Evolutionary conservation across 208 protist genomes (phyloP).

Genomic region (Perkinsela sp.): DNA sequence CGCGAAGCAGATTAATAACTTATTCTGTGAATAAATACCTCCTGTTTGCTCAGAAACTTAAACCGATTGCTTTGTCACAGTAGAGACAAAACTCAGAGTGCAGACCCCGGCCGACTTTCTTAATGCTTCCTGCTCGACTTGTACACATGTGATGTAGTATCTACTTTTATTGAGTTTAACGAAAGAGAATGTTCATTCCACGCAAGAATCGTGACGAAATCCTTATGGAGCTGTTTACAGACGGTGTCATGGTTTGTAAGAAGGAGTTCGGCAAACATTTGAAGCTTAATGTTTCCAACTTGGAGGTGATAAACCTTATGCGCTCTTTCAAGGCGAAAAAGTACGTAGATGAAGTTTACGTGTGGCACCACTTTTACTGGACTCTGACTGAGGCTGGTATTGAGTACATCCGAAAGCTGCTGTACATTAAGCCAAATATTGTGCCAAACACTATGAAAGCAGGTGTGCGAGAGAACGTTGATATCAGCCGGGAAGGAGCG

Average conservation of each 20-base stretch:
- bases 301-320: background rate
- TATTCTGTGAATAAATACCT: too few species aligned
- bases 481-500: too few species aligned
- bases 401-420: background rate
- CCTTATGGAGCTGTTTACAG: background rate
- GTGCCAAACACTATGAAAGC: background rate
- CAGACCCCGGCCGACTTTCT: too few species aligned
- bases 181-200: background rate
- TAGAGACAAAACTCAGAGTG: too few species aligned
- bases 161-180: too few species aligned
- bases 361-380: background rate
- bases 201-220: background rate
- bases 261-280: background rate
- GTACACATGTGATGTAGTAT: too few species aligned
- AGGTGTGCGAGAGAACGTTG: background rate
- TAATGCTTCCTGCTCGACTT: too few species aligned
- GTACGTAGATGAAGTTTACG: slow-evolving; percentile 1
- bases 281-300: background rate
- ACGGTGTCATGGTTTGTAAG: background rate
- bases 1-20: too few species aligned
- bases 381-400: background rate
- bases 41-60: too few species aligned
- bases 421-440: background rate
- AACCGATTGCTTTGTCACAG: too few species aligned
- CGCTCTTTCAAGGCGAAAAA: slow-evolving; percentile 1